Conservation (phyloP, 2,329 filamentous ascomycete genomes). For the Alternaria atra region DNA sequence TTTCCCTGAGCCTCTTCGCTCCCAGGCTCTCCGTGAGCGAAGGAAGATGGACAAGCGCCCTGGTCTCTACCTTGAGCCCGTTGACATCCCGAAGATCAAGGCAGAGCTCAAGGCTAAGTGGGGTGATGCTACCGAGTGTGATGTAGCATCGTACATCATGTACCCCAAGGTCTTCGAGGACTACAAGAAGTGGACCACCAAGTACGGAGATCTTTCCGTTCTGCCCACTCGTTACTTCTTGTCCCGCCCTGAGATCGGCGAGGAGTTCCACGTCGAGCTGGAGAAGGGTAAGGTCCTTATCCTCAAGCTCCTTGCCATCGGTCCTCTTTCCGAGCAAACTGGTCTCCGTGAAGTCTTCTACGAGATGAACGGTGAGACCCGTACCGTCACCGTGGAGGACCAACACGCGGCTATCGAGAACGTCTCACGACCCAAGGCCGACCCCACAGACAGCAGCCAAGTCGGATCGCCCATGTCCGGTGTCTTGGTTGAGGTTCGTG, state of each 20-base stretch:
- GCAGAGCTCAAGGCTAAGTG: conserved; percentile 87
- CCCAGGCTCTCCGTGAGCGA: conserved; percentile 84
- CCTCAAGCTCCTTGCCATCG: conserved; percentile 92
- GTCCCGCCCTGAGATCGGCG: conserved; percentile 87
- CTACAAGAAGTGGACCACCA: conserved; percentile 90
- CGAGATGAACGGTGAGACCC: conserved; percentile 98
- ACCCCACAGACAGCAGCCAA: conserved; percentile 86
- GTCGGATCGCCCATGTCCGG: conserved; percentile 97
- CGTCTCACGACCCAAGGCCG: conserved; percentile 88
- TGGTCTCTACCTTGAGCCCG: conserved; percentile 86
- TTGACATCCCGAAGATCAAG: conserved; percentile 87
- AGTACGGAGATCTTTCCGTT: conserved; percentile 93
- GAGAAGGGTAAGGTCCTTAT: conserved; percentile 99
- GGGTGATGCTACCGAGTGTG: conserved; percentile 83
- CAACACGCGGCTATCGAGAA: conserved; percentile 96
- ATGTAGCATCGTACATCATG: conserved; percentile 94
- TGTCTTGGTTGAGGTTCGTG: conserved; percentile 93
- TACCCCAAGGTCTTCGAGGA: conserved; percentile 99
- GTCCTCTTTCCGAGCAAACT: conserved; percentile 94
- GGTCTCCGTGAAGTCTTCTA: conserved; percentile 98
- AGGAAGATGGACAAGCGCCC: conserved; percentile 98
- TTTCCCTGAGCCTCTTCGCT: conserved; percentile 94
- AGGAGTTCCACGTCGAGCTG: conserved; percentile 98
- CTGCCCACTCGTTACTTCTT: conserved; percentile 97
- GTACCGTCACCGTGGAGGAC: conserved; percentile 93